Base-by-base conservation (phyloP, 495 filamentous ascomycete genomes). In the Pyrenula aspistea region DNA sequence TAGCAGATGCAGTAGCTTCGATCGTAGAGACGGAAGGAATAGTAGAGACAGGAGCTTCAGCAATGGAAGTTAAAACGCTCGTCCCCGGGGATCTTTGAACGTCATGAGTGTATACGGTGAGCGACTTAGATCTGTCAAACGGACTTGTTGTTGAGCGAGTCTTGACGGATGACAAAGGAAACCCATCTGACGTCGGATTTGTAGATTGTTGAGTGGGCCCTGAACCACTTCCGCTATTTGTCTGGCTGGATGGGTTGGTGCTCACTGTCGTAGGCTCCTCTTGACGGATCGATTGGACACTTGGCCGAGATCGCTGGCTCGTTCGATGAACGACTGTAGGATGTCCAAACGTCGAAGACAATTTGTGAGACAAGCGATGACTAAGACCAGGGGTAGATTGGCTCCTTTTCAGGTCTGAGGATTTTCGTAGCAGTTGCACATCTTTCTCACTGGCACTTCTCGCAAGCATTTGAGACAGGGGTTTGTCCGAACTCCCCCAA, bases 1-100 rank as follows among this genome's bases (percentile, higher is more conserved):
- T 96, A 25, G 89, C 85, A 10, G 86, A 84, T 0, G 89, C 80
- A 8, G 83, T 79, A 49, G 79, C 79, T 68, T 97, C 92, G 2
- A 88, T 84, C 0, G 89, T 95, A 11, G 80, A 59, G 53, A 95
- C 78, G 10, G 88, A 84, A 12, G 87, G 86, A 12, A 68, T 59
- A 2, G 66, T 55, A 1, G 68, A 55, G n/a, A 15, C 8, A 51
- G 22, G 10, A 42, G 31, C 31, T 15, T 42, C 31, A 4, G 31
- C 31, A 15, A 42, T 42, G 15, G 31, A 42, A 15, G 8, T 42
- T 42, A 42, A 42, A 8, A 42, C 8, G 15, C 31, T 42, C 31
- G 8, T 4, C 31, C 31, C 31, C 4, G 31, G 31, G 15, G 31
- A 42, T 15, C 15, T 42, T 42, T 4, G 31, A 42, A 42, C 31